phyloP scores from a whole-genome alignment of 768 basidiomycete species.

The Clitopilus passeckerianus region DNA sequence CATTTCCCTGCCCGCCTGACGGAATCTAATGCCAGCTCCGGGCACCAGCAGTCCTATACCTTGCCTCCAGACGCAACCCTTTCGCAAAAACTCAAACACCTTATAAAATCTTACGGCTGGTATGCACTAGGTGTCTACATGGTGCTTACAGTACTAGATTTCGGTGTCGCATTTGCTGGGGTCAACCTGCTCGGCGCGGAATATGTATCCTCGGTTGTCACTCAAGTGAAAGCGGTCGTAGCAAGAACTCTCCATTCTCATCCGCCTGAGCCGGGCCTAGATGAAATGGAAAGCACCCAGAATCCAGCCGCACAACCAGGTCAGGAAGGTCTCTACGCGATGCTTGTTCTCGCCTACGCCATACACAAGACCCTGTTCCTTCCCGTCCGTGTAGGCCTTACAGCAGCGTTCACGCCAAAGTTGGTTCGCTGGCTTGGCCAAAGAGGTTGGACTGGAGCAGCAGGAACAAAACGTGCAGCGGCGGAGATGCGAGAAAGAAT shows the following conservation, averaged over 20 bases:
- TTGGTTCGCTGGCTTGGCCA: slow-evolving; percentile 82
- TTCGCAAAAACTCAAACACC: slow-evolving; percentile 69
- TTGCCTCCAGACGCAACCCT: slow-evolving; percentile 50
- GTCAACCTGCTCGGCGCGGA: slow-evolving; percentile 90
- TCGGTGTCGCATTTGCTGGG: slow-evolving; percentile 76
- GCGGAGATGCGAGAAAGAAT: slow-evolving; percentile 42
- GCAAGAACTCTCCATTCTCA: slow-evolving; percentile 40
- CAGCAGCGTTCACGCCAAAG: slow-evolving; percentile 79
- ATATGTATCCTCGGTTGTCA: slow-evolving; percentile 68
- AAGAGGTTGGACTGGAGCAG: slow-evolving; percentile 77
- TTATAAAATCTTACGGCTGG: slow-evolving; percentile 93
- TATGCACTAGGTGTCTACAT: slow-evolving; percentile 92
- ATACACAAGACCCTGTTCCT: slow-evolving; percentile 94
- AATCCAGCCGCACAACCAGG: slow-evolving; percentile 28
- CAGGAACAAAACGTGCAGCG: slow-evolving; percentile 65
- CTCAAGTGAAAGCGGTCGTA: slow-evolving; percentile 48
- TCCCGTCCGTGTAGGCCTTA: slow-evolving; percentile 85
- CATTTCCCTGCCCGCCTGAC: slow-evolving; percentile 40
- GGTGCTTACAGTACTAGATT: slow-evolving; percentile 70
- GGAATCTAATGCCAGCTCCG: not conserved
- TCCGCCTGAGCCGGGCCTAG: slow-evolving; percentile 61
- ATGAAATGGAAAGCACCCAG: slow-evolving; percentile 49
- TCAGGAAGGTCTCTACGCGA: slow-evolving; percentile 82
- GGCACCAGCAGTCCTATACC: slow-evolving; percentile 10
- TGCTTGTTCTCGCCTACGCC: slow-evolving; percentile 89